These are phyloP conservation scores for Podospora appendiculata DNA, from an alignment of 495 filamentous ascomycete species.

Conservation along the genomic window DNA sequence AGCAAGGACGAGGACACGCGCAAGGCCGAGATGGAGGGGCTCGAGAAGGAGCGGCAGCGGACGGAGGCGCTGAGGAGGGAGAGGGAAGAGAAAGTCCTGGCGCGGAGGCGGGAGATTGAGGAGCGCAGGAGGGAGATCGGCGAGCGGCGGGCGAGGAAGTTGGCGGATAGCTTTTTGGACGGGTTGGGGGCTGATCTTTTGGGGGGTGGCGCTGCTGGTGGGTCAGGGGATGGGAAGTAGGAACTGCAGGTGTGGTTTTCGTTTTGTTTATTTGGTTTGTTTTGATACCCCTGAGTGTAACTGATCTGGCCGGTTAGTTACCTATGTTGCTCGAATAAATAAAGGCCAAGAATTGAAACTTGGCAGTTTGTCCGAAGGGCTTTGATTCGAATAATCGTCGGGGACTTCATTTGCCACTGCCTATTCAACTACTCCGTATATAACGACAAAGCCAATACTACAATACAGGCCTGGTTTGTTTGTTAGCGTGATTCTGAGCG, in stretches of 20 bases:
- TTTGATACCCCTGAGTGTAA: too few relatives aligned
- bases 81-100: slow-evolving; percentile 40
- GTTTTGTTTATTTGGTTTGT: too few relatives aligned
- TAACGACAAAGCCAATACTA: too few relatives aligned
- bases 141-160: slow-evolving; percentile 51
- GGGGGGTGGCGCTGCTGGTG: background rate
- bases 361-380: too few relatives aligned
- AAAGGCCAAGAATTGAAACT: too few relatives aligned
- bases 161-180: slow-evolving; percentile 67
- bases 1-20: slow-evolving; percentile 59
- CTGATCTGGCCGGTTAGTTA: too few relatives aligned
- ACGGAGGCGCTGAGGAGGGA: slow-evolving; percentile 58
- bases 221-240: background rate
- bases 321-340: too few relatives aligned
- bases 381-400: too few relatives aligned
- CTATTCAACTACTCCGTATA: too few relatives aligned
- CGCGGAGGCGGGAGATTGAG: slow-evolving; percentile 39
- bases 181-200: slow-evolving; percentile 36
- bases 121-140: slow-evolving; percentile 45
- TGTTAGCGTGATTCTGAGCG: too few relatives aligned
- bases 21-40: slow-evolving; percentile 63
- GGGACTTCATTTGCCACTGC: too few relatives aligned
- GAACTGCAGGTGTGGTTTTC: background rate
- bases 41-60: slow-evolving; percentile 55
- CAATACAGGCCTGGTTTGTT: too few relatives aligned